Percentiles rank a stretch among this genome's conserved stretches.
Evolutionary conservation across 2,329 filamentous ascomycete species (phyloP).

Genomic region (Monosporascus ibericus): DNA sequence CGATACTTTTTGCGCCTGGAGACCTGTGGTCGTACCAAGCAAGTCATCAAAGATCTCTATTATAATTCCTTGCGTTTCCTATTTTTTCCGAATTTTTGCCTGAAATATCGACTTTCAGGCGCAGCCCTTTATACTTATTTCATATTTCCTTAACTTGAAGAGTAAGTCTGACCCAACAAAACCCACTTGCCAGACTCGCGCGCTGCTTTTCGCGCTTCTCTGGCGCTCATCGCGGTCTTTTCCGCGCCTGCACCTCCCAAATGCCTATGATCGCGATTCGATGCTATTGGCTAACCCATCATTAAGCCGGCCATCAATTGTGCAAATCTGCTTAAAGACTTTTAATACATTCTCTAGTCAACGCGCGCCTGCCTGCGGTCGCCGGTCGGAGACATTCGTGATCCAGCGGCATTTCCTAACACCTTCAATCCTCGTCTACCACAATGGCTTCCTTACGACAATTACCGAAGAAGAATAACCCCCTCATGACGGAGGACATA

Average conservation of each 20-base stretch:
- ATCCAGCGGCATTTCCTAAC: conserved; percentile 13
- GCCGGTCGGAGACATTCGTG: conserved; percentile 6
- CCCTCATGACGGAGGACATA: conserved; percentile 57
- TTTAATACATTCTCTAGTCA: neutral
- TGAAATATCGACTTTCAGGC: neutral
- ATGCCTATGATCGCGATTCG: neutral
- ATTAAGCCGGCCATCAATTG: neutral
- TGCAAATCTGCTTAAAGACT: neutral
- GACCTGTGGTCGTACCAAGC: neutral
- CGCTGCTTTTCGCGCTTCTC: neutral
- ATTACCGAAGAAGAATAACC: conserved; percentile 59
- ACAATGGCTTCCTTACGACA: conserved; percentile 36
- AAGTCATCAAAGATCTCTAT: neutral
- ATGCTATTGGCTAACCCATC: neutral
- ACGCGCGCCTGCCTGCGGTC: neutral
- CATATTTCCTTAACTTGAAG: neutral
- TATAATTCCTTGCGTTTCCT: neutral
- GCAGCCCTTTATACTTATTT: neutral
- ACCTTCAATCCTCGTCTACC: conserved; percentile 3
- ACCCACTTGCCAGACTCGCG: neutral
- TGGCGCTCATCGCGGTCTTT: neutral
- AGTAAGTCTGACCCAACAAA: neutral
- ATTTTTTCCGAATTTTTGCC: neutral
- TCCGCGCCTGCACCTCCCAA: neutral
- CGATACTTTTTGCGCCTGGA: no score